Evolutionary conservation across 2,329 filamentous ascomycete species (phyloP).

Genomic region (Fusarium keratoplasticum): DNA sequence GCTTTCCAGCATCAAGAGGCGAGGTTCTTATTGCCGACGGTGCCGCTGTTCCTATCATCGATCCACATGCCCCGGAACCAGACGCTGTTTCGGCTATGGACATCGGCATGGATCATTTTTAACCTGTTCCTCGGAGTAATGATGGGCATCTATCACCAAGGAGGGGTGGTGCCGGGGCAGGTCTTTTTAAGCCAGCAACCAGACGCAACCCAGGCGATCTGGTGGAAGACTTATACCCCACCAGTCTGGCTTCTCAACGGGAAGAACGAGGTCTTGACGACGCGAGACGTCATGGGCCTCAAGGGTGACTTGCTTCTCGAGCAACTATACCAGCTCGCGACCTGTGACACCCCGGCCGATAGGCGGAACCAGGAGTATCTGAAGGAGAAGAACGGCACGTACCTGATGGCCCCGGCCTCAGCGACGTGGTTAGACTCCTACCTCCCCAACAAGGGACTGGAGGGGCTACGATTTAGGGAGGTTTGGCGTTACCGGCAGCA

Average conservation of each 20-base stretch:
- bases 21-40: constrained; percentile 79
- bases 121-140: constrained; percentile 75
- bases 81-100: constrained; percentile 64
- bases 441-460: constrained; percentile 67
- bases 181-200: constrained; percentile 78
- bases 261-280: constrained; percentile 77
- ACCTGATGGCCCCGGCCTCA: constrained; percentile 79
- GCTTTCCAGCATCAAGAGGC: constrained; percentile 84
- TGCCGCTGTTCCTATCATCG: constrained; percentile 82
- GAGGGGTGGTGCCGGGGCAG: constrained; percentile 80
- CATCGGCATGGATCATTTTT: constrained; percentile 74
- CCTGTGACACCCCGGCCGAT: constrained; percentile 70
- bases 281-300: constrained; percentile 80
- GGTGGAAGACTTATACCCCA: constrained; percentile 90
- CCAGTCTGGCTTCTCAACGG: constrained; percentile 84
- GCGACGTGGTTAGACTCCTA: constrained; percentile 77
- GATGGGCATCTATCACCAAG: constrained; percentile 87
- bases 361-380: constrained; percentile 66
- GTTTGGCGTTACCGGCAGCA: constrained; percentile 77
- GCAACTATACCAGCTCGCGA: constrained; percentile 68
- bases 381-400: constrained; percentile 72
- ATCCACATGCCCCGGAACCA: constrained; percentile 72
- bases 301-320: constrained; percentile 69
- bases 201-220: constrained; percentile 76
- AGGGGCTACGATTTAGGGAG: constrained; percentile 73